Base-by-base conservation (phyloP, 192 early-diverging fungal genomes). In the Dissophora ornata region DNA sequence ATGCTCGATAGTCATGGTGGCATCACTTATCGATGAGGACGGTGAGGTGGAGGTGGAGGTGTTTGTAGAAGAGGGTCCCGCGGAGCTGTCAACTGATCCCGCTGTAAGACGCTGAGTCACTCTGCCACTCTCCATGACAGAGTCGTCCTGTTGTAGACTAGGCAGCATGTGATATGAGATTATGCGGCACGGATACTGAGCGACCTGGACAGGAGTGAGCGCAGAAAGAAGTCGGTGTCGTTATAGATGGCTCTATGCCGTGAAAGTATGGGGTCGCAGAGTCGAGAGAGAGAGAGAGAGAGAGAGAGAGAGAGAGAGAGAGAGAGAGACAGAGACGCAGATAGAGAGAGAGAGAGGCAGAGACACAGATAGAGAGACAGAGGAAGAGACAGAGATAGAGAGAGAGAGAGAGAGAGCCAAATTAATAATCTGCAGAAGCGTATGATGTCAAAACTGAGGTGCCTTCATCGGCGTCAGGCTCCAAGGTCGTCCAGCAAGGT, bases 11-110 rank as follows among this genome's bases (percentile, higher is more conserved):
- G 63, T 66, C 64, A 77, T 50, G 26, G 36, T 50, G 54, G 73
- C 46, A 21, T 77, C 73, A 45, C 64, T 56, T 60, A 67, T 67
- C 40, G 73, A 67, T 0, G 73, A 77, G 0, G 73, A 67, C 16
- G 73, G 73, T 21, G 73, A 77, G 5, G 73, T 77, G 3, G 73
- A 77, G 46, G 49, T 77, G 9, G 73, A 77, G 4, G 59, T 67
- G 29, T 26, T 49, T 1, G 57, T 50, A 5, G 73, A 67, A 1
- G 73, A 77, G 7, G 70, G 70, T 13, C 48, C 70, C 29, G 26
- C 49, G 19, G 70, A 74, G 50, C 70, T 74, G 48, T 67, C 73
- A 25, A 40, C 58, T 49, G 73, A 77, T 44, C 59, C 53, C 4
- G 56, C 28, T 8, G 47, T 25, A 28, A 42, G 44, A 44, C 12